A percentile compares a stretch with the other conserved stretches of the same genome.
These are phyloP conservation scores for Candida pseudoglaebosa DNA, from an alignment of 805 yeast genomes.

Conservation along the genomic window DNA sequence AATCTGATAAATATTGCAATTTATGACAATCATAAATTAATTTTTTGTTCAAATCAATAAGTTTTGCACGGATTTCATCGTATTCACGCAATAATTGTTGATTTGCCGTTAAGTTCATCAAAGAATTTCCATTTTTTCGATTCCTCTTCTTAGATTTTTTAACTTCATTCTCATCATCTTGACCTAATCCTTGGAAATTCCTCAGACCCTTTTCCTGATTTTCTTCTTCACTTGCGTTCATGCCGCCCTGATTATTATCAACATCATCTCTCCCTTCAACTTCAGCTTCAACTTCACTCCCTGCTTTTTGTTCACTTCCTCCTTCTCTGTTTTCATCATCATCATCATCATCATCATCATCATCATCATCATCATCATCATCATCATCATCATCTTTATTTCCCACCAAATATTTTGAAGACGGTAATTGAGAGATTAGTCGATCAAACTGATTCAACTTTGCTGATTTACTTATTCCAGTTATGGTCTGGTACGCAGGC, in stretches of 20 bases:
- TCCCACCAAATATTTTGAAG: slow-evolving; percentile 24
- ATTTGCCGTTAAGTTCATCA: background rate
- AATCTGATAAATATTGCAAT: slow-evolving; percentile 20
- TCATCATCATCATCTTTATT: slow-evolving; percentile 2
- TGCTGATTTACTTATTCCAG: background rate
- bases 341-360: slow-evolving; percentile 8
- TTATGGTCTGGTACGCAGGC: slow-evolving; percentile 15
- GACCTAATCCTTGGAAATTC: slow-evolving; percentile 13
- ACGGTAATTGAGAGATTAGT: slow-evolving; percentile 31
- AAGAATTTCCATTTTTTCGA: background rate
- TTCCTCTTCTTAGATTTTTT: slow-evolving; percentile 4
- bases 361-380: slow-evolving; percentile 8
- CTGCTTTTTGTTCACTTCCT: slow-evolving; percentile 1
- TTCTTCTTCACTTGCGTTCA: slow-evolving; percentile 4
- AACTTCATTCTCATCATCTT: slow-evolving; percentile 17
- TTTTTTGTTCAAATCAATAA: slow-evolving; percentile 15
- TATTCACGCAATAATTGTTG: slow-evolving; percentile 14
- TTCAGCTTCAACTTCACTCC: too few species aligned
- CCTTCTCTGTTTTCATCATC: slow-evolving; percentile 5
- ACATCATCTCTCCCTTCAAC: slow-evolving; percentile 1
- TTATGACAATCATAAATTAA: slow-evolving; percentile 28
- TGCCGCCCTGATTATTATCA: slow-evolving; percentile 8
- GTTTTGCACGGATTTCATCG: slow-evolving; percentile 13
- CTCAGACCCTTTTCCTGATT: slow-evolving; percentile 4
- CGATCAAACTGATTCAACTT: slow-evolving; percentile 19